These are phyloP conservation scores for Colletotrichum brevisporum DNA, from an alignment of 2,329 filamentous ascomycete species.

Conservation along the genomic window DNA sequence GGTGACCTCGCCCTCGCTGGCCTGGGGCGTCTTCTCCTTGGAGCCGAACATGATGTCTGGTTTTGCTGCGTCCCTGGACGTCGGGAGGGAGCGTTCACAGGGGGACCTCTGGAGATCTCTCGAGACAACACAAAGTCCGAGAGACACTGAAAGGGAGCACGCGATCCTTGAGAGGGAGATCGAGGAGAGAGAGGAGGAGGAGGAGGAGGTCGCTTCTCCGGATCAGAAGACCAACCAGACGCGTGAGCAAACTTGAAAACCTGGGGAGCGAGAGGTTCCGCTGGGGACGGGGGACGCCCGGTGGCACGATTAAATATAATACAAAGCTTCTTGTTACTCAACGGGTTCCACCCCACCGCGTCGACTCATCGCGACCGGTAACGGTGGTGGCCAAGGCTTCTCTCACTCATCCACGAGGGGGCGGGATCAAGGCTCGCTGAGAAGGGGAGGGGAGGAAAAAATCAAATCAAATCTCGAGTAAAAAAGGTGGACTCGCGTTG, in stretches of 20 bases:
- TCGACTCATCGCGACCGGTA: slow-evolving; percentile 38
- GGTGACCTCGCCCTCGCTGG: slow-evolving; percentile 36
- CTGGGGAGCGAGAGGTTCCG: slow-evolving; percentile 30
- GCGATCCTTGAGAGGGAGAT: slow-evolving; percentile 1
- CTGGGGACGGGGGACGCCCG: slow-evolving; percentile 6
- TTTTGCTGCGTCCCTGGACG: no score
- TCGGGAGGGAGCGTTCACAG: no score
- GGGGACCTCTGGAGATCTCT: not conserved
- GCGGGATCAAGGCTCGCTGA: not conserved
- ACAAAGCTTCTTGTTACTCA: slow-evolving; percentile 29
- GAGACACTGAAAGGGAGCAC: slow-evolving; percentile 8
- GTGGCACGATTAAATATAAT: slow-evolving; percentile 38
- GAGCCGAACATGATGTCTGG: slow-evolving; percentile 34
- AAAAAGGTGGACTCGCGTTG: slow-evolving; percentile 23
- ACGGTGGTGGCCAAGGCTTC: slow-evolving; percentile 16
- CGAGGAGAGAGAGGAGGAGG: slow-evolving; percentile 23
- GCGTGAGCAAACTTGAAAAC: slow-evolving; percentile 29
- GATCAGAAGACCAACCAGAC: slow-evolving; percentile 23
- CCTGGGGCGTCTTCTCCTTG: slow-evolving; percentile 36
- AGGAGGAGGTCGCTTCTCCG: slow-evolving; percentile 33
- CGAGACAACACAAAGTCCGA: not conserved
- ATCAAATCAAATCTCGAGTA: slow-evolving; percentile 28
- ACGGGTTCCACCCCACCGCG: slow-evolving; percentile 34
- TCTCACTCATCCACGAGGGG: not conserved
- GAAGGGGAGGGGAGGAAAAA: slow-evolving; percentile 6